These are phyloP conservation scores for Kitagawia praeruptora DNA, from an alignment of 129 eudicot species.

Conservation along the genomic window DNA sequence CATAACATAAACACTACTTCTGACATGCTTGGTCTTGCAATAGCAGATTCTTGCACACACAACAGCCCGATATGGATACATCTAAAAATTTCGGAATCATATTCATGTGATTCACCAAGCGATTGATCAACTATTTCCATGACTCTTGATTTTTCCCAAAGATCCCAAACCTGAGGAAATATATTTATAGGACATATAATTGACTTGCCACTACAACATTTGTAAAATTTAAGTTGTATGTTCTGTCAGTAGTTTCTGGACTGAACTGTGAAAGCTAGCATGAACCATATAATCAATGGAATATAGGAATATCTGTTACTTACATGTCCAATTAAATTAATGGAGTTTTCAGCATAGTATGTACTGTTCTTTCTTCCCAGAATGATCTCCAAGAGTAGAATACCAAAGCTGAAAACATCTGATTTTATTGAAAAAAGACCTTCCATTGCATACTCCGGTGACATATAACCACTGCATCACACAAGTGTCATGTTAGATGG, in stretches of 20 bases:
- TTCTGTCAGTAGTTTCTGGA: not conserved
- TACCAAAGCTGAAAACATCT: constrained; percentile 10
- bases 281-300: not conserved
- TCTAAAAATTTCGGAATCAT: not conserved
- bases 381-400: constrained; percentile 4
- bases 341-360: not conserved
- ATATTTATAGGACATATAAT: not conserved
- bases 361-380: not conserved
- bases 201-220: not conserved
- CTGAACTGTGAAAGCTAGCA: not conserved
- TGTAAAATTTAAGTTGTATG: not conserved
- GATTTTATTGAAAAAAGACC: constrained; percentile 1
- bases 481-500: not conserved
- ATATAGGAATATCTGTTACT: not conserved
- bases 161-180: constrained; percentile 2
- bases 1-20: constrained; percentile 6
- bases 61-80: constrained; percentile 7
- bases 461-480: constrained; percentile 10
- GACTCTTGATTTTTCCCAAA: not conserved
- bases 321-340: constrained; percentile 4
- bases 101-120: not conserved
- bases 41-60: constrained; percentile 10
- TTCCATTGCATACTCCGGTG: constrained; percentile 10
- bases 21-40: not conserved
- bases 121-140: not conserved